Evolutionary conservation across 2,329 filamentous ascomycete genomes (phyloP), one percentile per base, ranked within the genome.

Genomic region (Apiospora rasikravindrae): DNA sequence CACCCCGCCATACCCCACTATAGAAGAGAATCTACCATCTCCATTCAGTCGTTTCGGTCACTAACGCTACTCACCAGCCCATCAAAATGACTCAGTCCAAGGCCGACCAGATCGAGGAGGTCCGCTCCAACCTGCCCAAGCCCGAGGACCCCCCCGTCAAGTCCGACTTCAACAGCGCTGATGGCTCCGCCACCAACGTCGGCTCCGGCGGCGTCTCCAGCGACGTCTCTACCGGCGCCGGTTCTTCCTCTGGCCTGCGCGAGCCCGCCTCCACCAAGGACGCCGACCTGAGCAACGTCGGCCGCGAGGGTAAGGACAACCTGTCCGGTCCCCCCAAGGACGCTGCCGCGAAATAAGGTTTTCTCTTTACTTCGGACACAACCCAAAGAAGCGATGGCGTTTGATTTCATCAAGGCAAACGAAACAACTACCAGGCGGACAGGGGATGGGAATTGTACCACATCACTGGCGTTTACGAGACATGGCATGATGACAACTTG

Each of bases 91-190:
- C 83, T 75, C 78, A 85, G 71, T 85, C 84, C 83, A 94, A 93
- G 82, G 80, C 85, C 75, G 85, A 92, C 71, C 85, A 92, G 82
- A 92, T 95, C 79, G 88, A 91, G 70, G 83, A 93, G 81, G 87
- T 87, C 78, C 87, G 92, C 83, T 84, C 90, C 81, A 94, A 94
- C 83, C 90, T 97, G 44, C 93, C 93, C 69, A 89, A 95, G 69
- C 94, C 94, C 24, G 93, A 96, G 2, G 87, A 95, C 76, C 94
- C 94, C 29, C 93, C 93, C 1, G 84, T 83, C n/a, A 84, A 90
- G n/a, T 93, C 92, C 6, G 93, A 96, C 86, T 95, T 91, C 88
- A 91, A 95, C 81, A 94, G 92, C 0, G 86, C 88, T 69, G 93
- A 96, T 77, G 87, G 87, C 44, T 84, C 88, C 74, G 93, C 84